Base-by-base conservation (phyloP, 2,329 filamentous ascomycete genomes). In the Paracoccidioides brasiliensis region DNA sequence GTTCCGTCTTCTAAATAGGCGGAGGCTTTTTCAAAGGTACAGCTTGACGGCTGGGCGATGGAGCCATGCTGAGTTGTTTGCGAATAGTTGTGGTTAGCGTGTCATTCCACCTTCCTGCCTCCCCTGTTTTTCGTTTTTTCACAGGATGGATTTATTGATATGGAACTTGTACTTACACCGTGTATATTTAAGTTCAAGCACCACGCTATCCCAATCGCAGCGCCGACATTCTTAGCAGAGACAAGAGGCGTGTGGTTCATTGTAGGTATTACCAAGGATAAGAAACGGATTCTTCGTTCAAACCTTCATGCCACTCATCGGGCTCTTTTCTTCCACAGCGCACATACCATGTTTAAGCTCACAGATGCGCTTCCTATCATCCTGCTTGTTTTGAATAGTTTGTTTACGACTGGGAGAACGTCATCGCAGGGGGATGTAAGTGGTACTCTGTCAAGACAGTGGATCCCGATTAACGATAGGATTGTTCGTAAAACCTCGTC, bases 1-100 rank as follows among this genome's bases (percentile, higher is more conserved):
- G 62, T 67, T 3, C 70, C 70, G 42, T 71, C 62, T 4, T 49
- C 52, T 59, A 68, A 74, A 55, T 72, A 74, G 6, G 58, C 61
- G 22, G 22, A 22, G 22, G 22, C 22, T 22, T 22, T 22, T 22
- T 59, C 56, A 5, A 63, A 53, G 4, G 63, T 66, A 58, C 72
- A 74, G 5, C 58, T 54, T 2, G 69, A 72, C 3, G 66, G 65
- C 1, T 63, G 58, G n/a, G 54, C 58, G 5, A 67, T 37, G 2
- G 62, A 65, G 38, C 48, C 46, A 48, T 64, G 56, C 56, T 55
- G 14, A 35, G 37, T 32, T 32, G 30, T 30, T 22, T 22, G 22
- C 22, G 22, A 22, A 22, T 22, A 22, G 22, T 2, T 22, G 22
- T 22, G 22, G 22, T 22, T 22, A 2, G 22, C 2, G 22, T 22